A percentile compares a stretch with the other conserved stretches of the same genome.
These are phyloP conservation scores for Leccinum pachyderme DNA, from an alignment of 1,284 basidiomycete genomes.

Conservation along the genomic window DNA sequence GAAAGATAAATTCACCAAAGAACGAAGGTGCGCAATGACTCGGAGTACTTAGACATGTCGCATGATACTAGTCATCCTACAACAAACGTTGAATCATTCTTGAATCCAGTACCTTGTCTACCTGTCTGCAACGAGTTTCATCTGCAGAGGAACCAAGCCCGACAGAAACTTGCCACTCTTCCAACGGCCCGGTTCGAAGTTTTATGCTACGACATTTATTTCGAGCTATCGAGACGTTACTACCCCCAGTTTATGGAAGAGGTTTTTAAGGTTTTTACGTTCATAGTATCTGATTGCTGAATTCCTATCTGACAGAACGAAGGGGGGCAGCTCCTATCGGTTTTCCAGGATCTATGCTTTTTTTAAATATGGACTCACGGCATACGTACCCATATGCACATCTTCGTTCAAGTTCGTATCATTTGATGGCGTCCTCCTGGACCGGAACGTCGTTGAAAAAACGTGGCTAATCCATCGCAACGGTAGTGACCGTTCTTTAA, in stretches of 20 bases:
- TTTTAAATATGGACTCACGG: no score
- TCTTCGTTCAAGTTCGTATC: no score
- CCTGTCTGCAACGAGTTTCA: constrained; percentile 94
- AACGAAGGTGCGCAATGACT: constrained; percentile 52
- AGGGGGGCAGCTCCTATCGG: constrained; percentile 22
- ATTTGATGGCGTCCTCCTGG: no score
- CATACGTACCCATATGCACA: no score
- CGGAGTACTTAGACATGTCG: no score
- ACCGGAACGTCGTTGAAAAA: no score
- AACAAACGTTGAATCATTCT: no score
- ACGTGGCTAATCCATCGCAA: no score
- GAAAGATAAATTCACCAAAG: constrained; percentile 59
- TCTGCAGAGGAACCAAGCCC: constrained; percentile 96
- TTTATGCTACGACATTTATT: constrained; percentile 95
- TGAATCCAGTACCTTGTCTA: constrained; percentile 74
- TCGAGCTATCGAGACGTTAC: constrained; percentile 89
- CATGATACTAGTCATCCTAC: no score
- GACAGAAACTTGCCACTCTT: constrained; percentile 96
- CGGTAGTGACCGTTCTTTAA: no score
- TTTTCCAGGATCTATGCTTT: not conserved
- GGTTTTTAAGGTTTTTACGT: constrained; percentile 38
- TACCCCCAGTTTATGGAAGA: constrained; percentile 94
- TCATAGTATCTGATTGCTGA: constrained; percentile 3
- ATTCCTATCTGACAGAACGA: constrained; percentile 35
- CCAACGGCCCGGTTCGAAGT: constrained; percentile 93